These are phyloP conservation scores for Dichotomopilus funicola DNA, from an alignment of 2,329 filamentous ascomycete genomes.

Conservation along the genomic window DNA sequence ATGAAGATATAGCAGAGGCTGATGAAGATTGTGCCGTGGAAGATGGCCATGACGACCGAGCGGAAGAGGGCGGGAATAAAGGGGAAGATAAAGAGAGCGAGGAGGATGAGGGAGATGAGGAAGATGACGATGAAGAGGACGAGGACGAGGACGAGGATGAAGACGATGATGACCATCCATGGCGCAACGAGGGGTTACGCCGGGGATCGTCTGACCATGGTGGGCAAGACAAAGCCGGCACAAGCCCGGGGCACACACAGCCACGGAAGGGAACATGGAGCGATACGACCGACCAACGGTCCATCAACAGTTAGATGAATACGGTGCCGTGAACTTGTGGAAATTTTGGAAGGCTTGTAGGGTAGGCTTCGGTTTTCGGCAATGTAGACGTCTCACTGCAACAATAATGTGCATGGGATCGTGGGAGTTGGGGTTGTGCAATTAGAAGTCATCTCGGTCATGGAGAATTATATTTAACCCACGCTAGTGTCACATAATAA, in stretches of 20 bases:
- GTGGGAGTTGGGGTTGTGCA: background rate
- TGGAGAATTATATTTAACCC: background rate
- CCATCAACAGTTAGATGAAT: too few species aligned
- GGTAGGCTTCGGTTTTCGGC: background rate
- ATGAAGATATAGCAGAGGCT: background rate
- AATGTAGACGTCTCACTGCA: background rate
- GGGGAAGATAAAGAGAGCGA: too few species aligned
- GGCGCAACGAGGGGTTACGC: constrained; percentile 23
- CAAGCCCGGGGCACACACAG: constrained; percentile 14
- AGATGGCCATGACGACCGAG: constrained; percentile 5
- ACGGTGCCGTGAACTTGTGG: too few species aligned
- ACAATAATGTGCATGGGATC: background rate
- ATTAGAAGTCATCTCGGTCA: background rate
- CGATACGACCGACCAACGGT: background rate
- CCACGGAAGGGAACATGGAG: constrained; percentile 21
- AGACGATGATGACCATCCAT: constrained; percentile 21
- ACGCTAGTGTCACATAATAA: background rate
- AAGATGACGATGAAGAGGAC: constrained; percentile 11
- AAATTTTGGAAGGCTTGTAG: background rate
- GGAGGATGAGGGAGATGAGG: constrained; percentile 4
- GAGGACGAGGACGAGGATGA: constrained; percentile 9
- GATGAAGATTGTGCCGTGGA: constrained; percentile 8
- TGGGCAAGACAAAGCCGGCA: constrained; percentile 14
- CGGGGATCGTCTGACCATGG: constrained; percentile 12
- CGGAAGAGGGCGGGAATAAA: constrained; percentile 8